Evolutionary conservation across 116 monocot species (phyloP).

Genomic region (Cymodocea nodosa): DNA sequence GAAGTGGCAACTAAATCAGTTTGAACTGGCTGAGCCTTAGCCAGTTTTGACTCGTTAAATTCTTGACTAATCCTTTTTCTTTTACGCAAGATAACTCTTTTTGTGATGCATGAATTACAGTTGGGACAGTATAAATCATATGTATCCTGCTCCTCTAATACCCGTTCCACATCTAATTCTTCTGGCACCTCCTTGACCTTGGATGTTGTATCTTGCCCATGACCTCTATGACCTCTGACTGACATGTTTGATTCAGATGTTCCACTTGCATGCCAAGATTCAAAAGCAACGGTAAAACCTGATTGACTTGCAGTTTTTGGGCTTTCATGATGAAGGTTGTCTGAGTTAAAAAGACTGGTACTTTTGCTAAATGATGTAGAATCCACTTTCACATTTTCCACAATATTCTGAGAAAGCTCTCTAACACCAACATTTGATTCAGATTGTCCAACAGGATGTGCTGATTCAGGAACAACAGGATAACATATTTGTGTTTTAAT

Average conservation of each 20-base stretch:
- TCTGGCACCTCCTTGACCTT: too few species aligned
- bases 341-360: background rate
- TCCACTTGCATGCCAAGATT: conserved; percentile 4
- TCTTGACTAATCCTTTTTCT: conserved; percentile 46
- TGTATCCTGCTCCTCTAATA: conserved; percentile 84
- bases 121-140: conserved; percentile 94
- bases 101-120: conserved; percentile 89
- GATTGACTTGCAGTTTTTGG: conserved; percentile 1
- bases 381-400: too few species aligned
- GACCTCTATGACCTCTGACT: background rate
- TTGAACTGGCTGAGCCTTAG: conserved; percentile 26
- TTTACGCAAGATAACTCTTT: conserved; percentile 85
- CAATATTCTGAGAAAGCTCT: too few species aligned
- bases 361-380: background rate
- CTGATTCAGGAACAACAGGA: background rate
- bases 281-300: background rate
- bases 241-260: background rate
- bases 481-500: background rate
- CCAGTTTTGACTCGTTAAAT: conserved; percentile 24
- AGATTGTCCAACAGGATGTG: background rate
- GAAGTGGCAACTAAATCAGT: conserved; percentile 9
- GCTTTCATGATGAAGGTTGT: background rate
- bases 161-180: conserved; percentile 50
- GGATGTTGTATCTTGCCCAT: background rate
- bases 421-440: background rate